These are phyloP conservation scores for Phytophthora ohioensis DNA, from an alignment of 352 stramenopile species.

Conservation along the genomic window DNA sequence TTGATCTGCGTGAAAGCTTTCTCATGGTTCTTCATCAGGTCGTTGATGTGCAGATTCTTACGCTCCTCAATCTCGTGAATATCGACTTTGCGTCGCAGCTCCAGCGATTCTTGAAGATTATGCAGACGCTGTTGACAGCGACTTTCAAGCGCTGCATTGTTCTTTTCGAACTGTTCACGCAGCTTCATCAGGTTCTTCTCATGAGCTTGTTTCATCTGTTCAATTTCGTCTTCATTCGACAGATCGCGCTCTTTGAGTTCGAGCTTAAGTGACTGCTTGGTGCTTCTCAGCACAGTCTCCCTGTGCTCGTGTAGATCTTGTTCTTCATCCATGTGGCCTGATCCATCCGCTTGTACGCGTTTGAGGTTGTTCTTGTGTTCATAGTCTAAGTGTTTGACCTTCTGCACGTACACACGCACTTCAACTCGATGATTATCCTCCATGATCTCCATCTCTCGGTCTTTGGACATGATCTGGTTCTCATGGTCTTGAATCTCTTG, in stretches of 20 bases:
- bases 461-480: constrained; percentile 92
- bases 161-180: constrained; percentile 91
- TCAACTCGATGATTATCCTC: constrained; percentile 96
- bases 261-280: constrained; percentile 78
- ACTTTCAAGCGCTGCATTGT: constrained; percentile 76
- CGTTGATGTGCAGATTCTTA: constrained; percentile 96
- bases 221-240: constrained; percentile 90
- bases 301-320: constrained; percentile 70
- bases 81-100: constrained; percentile 93
- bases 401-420: constrained; percentile 94
- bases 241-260: constrained; percentile 88
- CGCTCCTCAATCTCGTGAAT: constrained; percentile 95
- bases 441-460: constrained; percentile 96
- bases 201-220: constrained; percentile 91
- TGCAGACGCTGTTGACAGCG: constrained; percentile 76
- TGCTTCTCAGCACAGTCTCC: constrained; percentile 71
- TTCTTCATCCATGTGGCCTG: constrained; percentile 80
- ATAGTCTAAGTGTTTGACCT: constrained; percentile 96
- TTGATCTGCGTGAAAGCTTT: constrained; percentile 95
- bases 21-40: constrained; percentile 95
- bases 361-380: constrained; percentile 96
- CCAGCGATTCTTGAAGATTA: constrained; percentile 86
- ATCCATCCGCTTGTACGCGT: constrained; percentile 73
- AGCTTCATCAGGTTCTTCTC: constrained; percentile 94
- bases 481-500: constrained; percentile 92